These are phyloP conservation scores for Plenodomus biglobosus DNA, from an alignment of 2,329 filamentous ascomycete genomes.

Conservation along the genomic window DNA sequence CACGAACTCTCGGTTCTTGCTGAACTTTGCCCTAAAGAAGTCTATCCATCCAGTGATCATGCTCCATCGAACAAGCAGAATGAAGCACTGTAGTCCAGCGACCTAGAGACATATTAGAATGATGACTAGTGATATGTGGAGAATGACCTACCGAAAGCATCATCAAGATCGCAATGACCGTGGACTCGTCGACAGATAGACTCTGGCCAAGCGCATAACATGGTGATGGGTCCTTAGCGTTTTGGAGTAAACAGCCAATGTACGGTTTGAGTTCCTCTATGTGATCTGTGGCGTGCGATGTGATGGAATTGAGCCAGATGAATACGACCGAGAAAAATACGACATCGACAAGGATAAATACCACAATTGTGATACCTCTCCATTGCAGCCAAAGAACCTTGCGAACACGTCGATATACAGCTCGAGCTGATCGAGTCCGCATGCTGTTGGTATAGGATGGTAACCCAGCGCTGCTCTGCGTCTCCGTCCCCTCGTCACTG, in stretches of 20 bases:
- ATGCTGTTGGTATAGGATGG: slow-evolving; percentile 71
- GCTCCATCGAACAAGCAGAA: slow-evolving; percentile 79
- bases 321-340: slow-evolving; percentile 93
- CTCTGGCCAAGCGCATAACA: slow-evolving; percentile 64
- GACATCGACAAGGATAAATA: slow-evolving; percentile 87
- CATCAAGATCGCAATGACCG: slow-evolving; percentile 77
- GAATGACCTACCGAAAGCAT: slow-evolving; percentile 60
- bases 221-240: slow-evolving; percentile 61
- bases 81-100: slow-evolving; percentile 80
- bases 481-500: slow-evolving; percentile 70
- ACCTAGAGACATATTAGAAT: slow-evolving; percentile 36
- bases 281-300: slow-evolving; percentile 59
- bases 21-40: slow-evolving; percentile 54
- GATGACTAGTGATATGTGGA: background rate
- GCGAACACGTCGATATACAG: slow-evolving; percentile 82
- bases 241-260: slow-evolving; percentile 68
- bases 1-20: slow-evolving; percentile 76
- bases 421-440: slow-evolving; percentile 76
- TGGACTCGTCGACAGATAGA: slow-evolving; percentile 73
- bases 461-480: slow-evolving; percentile 63
- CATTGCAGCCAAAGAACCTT: slow-evolving; percentile 90
- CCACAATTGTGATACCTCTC: slow-evolving; percentile 86
- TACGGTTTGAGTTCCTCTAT: slow-evolving; percentile 63
- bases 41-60: slow-evolving; percentile 85
- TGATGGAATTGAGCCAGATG: slow-evolving; percentile 71